Base-by-base conservation (phyloP, 768 basidiomycete genomes). In the Tulasnella sp. region DNA sequence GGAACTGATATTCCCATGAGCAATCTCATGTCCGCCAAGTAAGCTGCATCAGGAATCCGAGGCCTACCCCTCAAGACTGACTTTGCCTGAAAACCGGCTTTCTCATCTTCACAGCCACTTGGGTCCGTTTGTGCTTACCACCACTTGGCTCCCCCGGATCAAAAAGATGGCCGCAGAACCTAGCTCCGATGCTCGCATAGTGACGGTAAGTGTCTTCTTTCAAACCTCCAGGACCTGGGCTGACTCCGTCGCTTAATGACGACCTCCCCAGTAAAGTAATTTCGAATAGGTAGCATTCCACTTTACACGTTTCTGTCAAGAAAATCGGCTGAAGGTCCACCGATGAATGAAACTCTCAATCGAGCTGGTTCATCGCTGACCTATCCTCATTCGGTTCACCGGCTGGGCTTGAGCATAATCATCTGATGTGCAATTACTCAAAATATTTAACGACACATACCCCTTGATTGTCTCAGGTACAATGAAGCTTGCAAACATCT, bases 131-230 rank as follows among this genome's bases (percentile, higher is more conserved):
- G 73, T 78, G 12, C 75, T 84, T 61, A 82, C 80, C 9, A 69
- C 72, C 19, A 72, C 75, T 4, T 73, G 84, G 7, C 71, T 82
- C 41, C 78, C 82, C 1, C 65, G 82, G 2, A 65, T 84, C 46
- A 70, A 69, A 42, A 67, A 71, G 54, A 84, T 83, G 1, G 76
- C 80, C 0, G 63, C 71, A 17, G 67, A 74, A 48, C 68, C 74
- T 0, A 69, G 69, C 27, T 73, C 80, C 0, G 84, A 84, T 60
- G 82, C 83, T 43, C 78, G 83, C 17, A 73, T 85, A 10, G 73
- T 84, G 8, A 76, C 78, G 56, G 82, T 82, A 60, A 43, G 77
- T 63, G 27, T 21, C 30, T 0, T 48, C n/a, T 10, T 19, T 48
- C 19, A 27, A 19, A 21, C 45, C 45, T 29, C 27, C 22, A 30